Evolutionary conservation across 257 asterid species (phyloP), one percentile per base, ranked within the genome.

Genomic region (Ligustrum vulgare): DNA sequence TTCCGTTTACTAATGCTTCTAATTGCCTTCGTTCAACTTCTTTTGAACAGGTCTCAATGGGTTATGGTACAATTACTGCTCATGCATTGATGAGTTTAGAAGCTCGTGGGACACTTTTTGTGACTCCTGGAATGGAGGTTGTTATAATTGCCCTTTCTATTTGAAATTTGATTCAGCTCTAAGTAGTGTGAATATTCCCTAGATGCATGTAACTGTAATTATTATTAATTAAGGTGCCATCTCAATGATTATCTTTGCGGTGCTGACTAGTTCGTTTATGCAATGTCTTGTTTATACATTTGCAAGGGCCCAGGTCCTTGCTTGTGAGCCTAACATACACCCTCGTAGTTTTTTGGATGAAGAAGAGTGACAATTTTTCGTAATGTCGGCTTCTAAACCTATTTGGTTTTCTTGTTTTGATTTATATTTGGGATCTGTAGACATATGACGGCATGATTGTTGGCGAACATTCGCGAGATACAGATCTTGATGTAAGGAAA

Each of bases 381-480:
- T 67, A 22, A 43, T 41, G 71, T 74, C 6, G 60, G 51, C 76
- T 8, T 60, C 74, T 12, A 75, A n/a, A 49, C 68, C 45, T 39
- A 69, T 51, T 51, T 23, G 67, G 16, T 60, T 23, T 60, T 60
- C 33, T 4, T 25, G 34, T 60, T 33, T 67, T 58, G 60, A 32
- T 68, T 5, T 73, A 39, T 22, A 49, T 60, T 78, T 77, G 66
- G 66, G 51, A 58, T 77, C 82, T 83, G 86, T 92, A 95, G 99
- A 22, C 99, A 73, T 95, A 95, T 84, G 98, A 95, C 79, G 99
- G 99, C 84, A 95, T 95, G 99, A 95, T 95, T 75, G 86, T 95
- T 60, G 99, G 99, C 77, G 98, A 95, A 82, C 97, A 95, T 86
- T 91, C 99, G 6, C 91, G 99, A 65, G 99, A 95, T 77, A 75